These are phyloP conservation scores for Mycena olivaceomarginata DNA, from an alignment of 768 basidiomycete genomes.

Conservation along the genomic window DNA sequence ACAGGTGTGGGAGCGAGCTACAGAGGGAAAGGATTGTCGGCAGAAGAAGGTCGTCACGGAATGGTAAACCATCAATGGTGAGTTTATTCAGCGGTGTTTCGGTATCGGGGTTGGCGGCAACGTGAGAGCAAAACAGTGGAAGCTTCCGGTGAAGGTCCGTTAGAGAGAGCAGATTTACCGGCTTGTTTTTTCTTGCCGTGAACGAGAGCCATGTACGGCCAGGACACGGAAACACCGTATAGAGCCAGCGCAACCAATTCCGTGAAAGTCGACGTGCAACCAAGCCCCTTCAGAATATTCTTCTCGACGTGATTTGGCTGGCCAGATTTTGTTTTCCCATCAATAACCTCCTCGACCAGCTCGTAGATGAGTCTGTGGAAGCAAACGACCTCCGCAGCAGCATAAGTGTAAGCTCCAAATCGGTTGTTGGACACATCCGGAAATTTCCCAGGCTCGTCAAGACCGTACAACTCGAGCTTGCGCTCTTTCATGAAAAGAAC, in stretches of 20 bases:
- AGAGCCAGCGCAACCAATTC: background rate
- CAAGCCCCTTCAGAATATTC: background rate
- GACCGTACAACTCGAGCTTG: constrained; percentile 31
- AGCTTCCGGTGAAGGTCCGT: constrained; percentile 19
- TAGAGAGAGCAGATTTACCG: background rate
- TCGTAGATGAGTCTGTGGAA: constrained; percentile 35
- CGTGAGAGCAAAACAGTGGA: background rate
- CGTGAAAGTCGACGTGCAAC: background rate
- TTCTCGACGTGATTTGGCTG: background rate
- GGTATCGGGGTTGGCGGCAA: constrained; percentile 1
- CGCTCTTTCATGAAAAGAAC: constrained; percentile 5
- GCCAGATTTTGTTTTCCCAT: constrained; percentile 38
- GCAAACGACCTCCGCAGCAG: constrained; percentile 27
- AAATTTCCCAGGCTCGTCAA: constrained; percentile 30
- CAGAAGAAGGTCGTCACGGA: background rate
- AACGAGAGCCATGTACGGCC: background rate
- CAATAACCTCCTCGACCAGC: constrained; percentile 39
- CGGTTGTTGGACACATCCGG: constrained; percentile 44
- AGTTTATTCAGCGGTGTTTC: background rate
- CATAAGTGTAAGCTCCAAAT: constrained; percentile 20
- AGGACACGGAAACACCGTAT: background rate
- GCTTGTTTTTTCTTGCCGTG: background rate
- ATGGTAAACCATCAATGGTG: constrained; percentile 6
- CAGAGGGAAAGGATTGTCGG: background rate
- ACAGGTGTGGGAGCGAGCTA: background rate